Base-by-base conservation (phyloP, 352 stramenopile species). In the Phytophthora fragariaefolia region DNA sequence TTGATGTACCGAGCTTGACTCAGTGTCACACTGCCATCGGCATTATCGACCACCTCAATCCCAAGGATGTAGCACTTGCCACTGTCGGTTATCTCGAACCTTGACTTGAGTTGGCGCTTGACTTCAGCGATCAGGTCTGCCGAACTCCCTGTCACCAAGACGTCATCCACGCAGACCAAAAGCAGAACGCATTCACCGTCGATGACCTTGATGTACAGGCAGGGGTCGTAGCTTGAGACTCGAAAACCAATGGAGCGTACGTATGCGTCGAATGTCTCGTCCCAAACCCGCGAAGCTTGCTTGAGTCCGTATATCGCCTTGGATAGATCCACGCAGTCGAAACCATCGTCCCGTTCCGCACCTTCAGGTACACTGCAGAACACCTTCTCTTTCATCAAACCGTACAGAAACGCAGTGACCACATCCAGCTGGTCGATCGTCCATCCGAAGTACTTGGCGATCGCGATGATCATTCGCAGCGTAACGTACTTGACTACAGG, bases 21-120 rank as follows among this genome's bases (percentile, higher is more conserved):
- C n/a, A n/a, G n/a, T n/a, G n/a, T n/a, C n/a, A n/a, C n/a, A n/a
- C n/a, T n/a, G n/a, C n/a, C n/a, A n/a, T n/a, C n/a, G n/a, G n/a
- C n/a, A n/a, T n/a, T n/a, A n/a, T n/a, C n/a, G n/a, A n/a, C n/a
- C n/a, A n/a, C n/a, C n/a, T n/a, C n/a, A n/a, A n/a, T n/a, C n/a
- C n/a, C n/a, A n/a, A n/a, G n/a, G n/a, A n/a, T n/a, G n/a, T n/a
- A 23, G 40, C 59, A 69, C 20, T 50, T 58, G 46, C 52, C 60
- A 22, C 43, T 56, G 43, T 67, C 59, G 28, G 50, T n/a, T n/a
- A n/a, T n/a, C n/a, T n/a, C n/a, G n/a, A n/a, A n/a, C n/a, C n/a
- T n/a, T n/a, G n/a, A n/a, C 59, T 67, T 75, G 30, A 75, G 51
- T 2, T 67, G 26, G 18, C 36, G 46, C 51, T 70, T 60, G 28